Evolutionary conservation across 805 yeast species (phyloP).

Genomic region (Clavispora vitiphila): DNA sequence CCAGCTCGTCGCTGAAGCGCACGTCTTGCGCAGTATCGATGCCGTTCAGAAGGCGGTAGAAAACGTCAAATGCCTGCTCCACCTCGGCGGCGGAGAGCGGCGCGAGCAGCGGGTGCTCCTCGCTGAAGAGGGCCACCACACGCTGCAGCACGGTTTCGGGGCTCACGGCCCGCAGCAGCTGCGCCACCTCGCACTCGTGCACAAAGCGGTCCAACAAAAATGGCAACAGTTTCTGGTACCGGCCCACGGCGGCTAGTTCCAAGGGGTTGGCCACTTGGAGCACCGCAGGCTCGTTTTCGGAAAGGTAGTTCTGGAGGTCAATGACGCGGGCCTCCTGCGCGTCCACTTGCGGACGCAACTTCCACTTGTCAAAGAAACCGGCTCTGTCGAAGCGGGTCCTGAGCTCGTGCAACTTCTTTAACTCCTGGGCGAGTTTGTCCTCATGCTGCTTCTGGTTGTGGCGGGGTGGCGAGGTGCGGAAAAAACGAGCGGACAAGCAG

Average conservation of each 20-base stretch:
- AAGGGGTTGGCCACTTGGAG: constrained; percentile 19
- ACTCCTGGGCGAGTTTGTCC: constrained; percentile 17
- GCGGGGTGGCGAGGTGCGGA: background rate
- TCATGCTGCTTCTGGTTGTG: constrained; percentile 2
- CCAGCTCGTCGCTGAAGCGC: constrained; percentile 20
- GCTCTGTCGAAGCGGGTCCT: constrained; percentile 19
- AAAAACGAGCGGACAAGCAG: background rate
- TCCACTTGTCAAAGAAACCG: constrained; percentile 21
- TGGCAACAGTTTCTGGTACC: constrained; percentile 14
- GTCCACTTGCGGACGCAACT: constrained; percentile 17
- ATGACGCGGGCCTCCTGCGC: constrained; percentile 3
- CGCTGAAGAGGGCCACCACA: constrained; percentile 17
- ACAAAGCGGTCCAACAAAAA: constrained; percentile 23
- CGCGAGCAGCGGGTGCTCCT: constrained; percentile 14
- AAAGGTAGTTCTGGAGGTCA: background rate
- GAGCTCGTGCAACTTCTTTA: constrained; percentile 19
- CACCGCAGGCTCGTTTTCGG: constrained; percentile 20
- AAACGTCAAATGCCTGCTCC: constrained; percentile 22
- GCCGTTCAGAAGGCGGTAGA: constrained; percentile 25
- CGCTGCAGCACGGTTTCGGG: constrained; percentile 20
- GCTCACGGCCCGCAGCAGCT: constrained; percentile 4
- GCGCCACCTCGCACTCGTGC: constrained; percentile 17
- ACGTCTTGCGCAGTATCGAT: constrained; percentile 23
- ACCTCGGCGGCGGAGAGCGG: constrained; percentile 25
- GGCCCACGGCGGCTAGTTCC: constrained; percentile 10